Conservation (phyloP, 257 asterid genomes). For the Coffea canephora region DNA sequence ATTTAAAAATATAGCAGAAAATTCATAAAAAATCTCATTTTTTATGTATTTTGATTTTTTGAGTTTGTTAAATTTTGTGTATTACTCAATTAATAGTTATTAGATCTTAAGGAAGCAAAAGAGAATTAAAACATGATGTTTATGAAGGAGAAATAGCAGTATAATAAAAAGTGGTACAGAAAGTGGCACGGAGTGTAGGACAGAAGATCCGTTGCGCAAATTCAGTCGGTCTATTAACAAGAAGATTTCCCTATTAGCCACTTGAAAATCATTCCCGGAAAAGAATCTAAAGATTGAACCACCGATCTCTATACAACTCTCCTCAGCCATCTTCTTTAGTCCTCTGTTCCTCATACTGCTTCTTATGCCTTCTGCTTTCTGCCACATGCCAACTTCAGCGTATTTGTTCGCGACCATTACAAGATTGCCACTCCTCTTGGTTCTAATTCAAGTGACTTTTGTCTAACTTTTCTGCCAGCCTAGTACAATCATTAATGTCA, state of each 20-base stretch:
- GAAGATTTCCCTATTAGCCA: slow-evolving; percentile 32
- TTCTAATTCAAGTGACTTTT: slow-evolving; percentile 48
- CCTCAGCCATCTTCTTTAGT: slow-evolving; percentile 62
- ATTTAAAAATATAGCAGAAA: no score
- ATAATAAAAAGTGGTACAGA: no score
- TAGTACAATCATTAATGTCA: slow-evolving; percentile 42
- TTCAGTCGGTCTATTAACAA: slow-evolving; percentile 33
- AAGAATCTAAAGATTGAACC: slow-evolving; percentile 49
- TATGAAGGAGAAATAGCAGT: no score
- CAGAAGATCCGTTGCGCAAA: no score
- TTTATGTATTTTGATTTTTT: no score
- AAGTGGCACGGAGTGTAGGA: no score
- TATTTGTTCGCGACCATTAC: slow-evolving; percentile 71
- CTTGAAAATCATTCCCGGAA: slow-evolving; percentile 39
- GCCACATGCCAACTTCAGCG: slow-evolving; percentile 66
- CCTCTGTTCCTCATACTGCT: slow-evolving; percentile 46
- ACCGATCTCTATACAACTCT: slow-evolving; percentile 55
- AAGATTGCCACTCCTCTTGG: slow-evolving; percentile 73
- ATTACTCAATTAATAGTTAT: no score
- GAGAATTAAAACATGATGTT: no score
- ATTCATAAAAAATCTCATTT: no score
- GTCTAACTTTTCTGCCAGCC: slow-evolving; percentile 52
- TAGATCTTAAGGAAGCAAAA: no score
- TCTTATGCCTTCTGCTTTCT: slow-evolving; percentile 56
- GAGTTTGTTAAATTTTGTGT: no score